Conservation (phyloP, 139 green algal species). For the Dunaliella primolecta region DNA sequence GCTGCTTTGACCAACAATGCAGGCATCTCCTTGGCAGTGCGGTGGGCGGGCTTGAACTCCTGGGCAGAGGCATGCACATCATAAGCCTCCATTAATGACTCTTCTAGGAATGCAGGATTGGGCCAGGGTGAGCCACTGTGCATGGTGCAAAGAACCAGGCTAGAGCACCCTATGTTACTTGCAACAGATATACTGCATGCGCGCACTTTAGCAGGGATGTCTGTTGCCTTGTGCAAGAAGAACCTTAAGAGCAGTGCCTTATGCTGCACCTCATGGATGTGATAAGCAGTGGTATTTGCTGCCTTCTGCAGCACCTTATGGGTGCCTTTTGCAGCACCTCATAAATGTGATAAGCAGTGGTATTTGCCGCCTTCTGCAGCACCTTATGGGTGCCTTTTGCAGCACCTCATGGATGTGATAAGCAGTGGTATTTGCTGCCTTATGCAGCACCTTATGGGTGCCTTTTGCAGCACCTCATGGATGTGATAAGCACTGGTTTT, state of each 20-base stretch:
- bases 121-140: not conserved
- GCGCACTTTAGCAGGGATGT: not conserved
- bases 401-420: too few relatives aligned
- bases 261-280: too few relatives aligned
- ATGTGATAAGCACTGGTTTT: too few relatives aligned
- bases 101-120: not conserved
- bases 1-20: conserved; percentile 30
- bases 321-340: too few relatives aligned
- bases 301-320: too few relatives aligned
- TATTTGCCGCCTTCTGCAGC: too few relatives aligned
- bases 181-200: not conserved
- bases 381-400: too few relatives aligned
- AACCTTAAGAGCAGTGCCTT: not conserved
- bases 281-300: too few relatives aligned
- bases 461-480: too few relatives aligned
- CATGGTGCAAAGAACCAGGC: not conserved
- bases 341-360: too few relatives aligned
- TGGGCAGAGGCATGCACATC: not conserved
- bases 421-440: too few relatives aligned
- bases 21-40: conserved; percentile 26
- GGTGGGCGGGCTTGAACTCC: conserved; percentile 31
- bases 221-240: not conserved
- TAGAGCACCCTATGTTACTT: not conserved
- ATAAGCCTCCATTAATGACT: not conserved
- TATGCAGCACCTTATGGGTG: too few relatives aligned